phyloP scores from a whole-genome alignment of 2,329 filamentous ascomycete species.

The Graphiopsis chlorocephala region DNA sequence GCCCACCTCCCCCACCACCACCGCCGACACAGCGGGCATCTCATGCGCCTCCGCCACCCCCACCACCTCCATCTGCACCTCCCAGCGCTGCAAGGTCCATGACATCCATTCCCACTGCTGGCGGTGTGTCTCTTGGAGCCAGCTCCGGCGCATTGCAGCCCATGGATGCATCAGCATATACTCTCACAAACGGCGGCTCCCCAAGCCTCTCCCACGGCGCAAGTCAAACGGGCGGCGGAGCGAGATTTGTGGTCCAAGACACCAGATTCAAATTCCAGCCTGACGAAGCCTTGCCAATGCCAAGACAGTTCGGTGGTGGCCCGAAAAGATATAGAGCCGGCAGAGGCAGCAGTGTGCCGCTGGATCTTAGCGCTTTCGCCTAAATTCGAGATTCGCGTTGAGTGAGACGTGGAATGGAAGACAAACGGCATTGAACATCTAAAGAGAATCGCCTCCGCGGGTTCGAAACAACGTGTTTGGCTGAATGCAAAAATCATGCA shows the following conservation, averaged over 20 bases:
- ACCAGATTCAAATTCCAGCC: slow-evolving; percentile 81
- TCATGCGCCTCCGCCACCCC: not conserved
- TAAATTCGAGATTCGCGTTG: slow-evolving; percentile 21
- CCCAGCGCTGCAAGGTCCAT: slow-evolving; percentile 14
- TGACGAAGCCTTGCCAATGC: slow-evolving; percentile 78
- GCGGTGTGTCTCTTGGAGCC: slow-evolving; percentile 19
- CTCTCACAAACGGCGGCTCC: slow-evolving; percentile 14
- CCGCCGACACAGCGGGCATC: slow-evolving; percentile 34
- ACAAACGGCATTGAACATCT: not conserved
- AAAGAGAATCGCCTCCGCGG: not conserved
- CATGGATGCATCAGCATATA: slow-evolving; percentile 16
- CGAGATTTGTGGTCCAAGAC: slow-evolving; percentile 64
- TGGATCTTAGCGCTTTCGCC: slow-evolving; percentile 68
- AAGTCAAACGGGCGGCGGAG: not conserved
- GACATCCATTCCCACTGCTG: slow-evolving; percentile 29
- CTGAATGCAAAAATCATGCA: not conserved
- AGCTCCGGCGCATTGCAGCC: slow-evolving; percentile 7
- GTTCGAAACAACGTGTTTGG: not conserved
- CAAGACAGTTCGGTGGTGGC: slow-evolving; percentile 73
- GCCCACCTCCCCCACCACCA: slow-evolving; percentile 27
- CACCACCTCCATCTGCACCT: slow-evolving; percentile 20
- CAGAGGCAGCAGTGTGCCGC: slow-evolving; percentile 86
- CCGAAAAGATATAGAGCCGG: slow-evolving; percentile 82
- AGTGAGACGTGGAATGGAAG: not conserved
- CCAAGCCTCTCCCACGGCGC: not conserved